These are phyloP conservation scores for Saccharomycopsis fermentans DNA, from an alignment of 805 yeast genomes.

Conservation along the genomic window DNA sequence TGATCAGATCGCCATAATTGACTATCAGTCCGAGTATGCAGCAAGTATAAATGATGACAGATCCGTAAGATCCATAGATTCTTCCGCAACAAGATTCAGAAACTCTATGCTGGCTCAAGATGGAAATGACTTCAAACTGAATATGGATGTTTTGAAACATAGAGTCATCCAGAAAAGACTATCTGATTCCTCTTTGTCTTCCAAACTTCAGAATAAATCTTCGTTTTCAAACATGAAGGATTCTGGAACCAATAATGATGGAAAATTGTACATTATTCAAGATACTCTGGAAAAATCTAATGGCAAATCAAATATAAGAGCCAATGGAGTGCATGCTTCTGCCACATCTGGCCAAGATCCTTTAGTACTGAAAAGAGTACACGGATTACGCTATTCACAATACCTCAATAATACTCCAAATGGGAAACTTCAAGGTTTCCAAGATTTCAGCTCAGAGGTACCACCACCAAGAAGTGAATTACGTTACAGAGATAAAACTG, in stretches of 20 bases:
- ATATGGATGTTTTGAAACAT: conserved; percentile 15
- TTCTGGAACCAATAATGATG: not conserved
- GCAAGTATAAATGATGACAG: not conserved
- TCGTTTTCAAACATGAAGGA: not conserved
- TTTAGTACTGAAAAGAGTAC: not conserved
- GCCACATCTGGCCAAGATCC: not conserved
- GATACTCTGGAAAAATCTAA: not conserved
- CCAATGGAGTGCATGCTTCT: not conserved
- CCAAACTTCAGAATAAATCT: conserved; percentile 1
- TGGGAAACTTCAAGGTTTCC: not conserved
- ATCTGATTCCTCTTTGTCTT: conserved; percentile 16
- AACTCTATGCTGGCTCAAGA: conserved; percentile 12
- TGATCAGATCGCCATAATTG: conserved; percentile 13
- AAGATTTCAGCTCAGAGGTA: not conserved
- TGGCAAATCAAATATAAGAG: not conserved
- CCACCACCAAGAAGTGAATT: conserved; percentile 1
- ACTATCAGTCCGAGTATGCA: conserved; percentile 10
- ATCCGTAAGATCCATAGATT: not conserved
- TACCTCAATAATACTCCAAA: conserved; percentile 7
- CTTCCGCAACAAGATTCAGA: conserved; percentile 1
- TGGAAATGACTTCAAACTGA: conserved; percentile 15
- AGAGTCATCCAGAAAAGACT: conserved; percentile 15
- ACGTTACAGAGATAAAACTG: not conserved
- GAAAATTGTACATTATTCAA: not conserved
- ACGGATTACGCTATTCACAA: conserved; percentile 13